Base-by-base conservation (phyloP, 2,329 filamentous ascomycete species). In the Fusarium sp. region DNA sequence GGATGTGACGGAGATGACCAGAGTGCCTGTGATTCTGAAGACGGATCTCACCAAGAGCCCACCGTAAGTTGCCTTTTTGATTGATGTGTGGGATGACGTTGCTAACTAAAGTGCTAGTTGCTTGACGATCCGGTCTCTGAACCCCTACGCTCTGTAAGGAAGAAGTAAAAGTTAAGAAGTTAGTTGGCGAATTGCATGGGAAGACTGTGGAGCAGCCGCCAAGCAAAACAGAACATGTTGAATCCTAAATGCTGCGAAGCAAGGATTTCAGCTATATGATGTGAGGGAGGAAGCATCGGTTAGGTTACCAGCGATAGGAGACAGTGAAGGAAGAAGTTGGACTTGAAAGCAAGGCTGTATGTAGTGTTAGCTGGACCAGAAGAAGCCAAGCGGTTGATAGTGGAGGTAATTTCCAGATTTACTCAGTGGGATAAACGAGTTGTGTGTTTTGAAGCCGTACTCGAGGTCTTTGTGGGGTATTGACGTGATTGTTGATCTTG, bases 11-110 rank as follows among this genome's bases (percentile, higher is more conserved):
- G 97, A 99, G 88, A 98, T 99, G 95, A 96, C 95, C 50, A 90
- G 96, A 77, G 94, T 99, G 71, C 97, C 97, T n/a, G 94, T 99
- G 76, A 97, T 99, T 82, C 86, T 99, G 80, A 98, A 98, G 92
- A 98, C 97, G 75, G 97, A 99, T 86, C 90, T 99, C 80, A 94
- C 89, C 86, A 99, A 99, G 94, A 98, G 96, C 87, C 97, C 97
- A 86, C 97, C 97, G 95, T 99, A 93, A 92, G 97, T 96, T 25
- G 4, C 7, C 14, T n/a, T 33, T 27, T n/a, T 22, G 7, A 15
- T 40, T 57, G 37, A 17, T 32, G 25, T 63, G 8, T 14, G 14
- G 35, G 40, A 63, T 9, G 35, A 60, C 3, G 11, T 27, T 66
- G 58, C 81, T 81, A 76, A 83, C 71, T 33, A 32, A 52, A 15